Conservation (phyloP, 2,329 filamentous ascomycete species). For the Coniochaeta prunicola region DNA sequence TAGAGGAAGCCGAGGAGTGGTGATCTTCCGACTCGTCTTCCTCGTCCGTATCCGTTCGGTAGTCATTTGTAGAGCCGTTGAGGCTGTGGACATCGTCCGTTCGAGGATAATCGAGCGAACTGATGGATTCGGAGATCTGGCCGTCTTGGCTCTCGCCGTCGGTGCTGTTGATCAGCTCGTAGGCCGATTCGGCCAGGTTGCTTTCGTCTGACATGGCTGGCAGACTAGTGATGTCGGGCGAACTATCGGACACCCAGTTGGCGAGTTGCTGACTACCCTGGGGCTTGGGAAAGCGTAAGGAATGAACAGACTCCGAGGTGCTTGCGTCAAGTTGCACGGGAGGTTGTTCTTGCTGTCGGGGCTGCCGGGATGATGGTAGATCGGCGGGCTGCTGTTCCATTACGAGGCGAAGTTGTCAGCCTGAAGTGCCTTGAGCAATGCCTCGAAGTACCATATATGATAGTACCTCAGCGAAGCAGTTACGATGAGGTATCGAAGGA, state of each 20-base stretch:
- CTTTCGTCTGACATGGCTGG: conserved; percentile 34
- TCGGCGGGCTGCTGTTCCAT: conserved; percentile 40
- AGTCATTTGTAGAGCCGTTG: conserved; percentile 36
- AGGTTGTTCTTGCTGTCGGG: background rate
- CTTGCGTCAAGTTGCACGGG: conserved; percentile 1
- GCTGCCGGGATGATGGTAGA: background rate
- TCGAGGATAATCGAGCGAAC: conserved; percentile 40
- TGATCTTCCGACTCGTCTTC: conserved; percentile 24
- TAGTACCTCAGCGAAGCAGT: background rate
- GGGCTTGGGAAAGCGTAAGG: conserved; percentile 49
- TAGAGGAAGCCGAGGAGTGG: conserved; percentile 26
- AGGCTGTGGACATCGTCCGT: conserved; percentile 46
- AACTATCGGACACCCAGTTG: conserved; percentile 52
- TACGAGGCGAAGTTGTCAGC: conserved; percentile 32
- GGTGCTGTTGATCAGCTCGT: conserved; percentile 46
- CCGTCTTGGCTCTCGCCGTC: conserved; percentile 46
- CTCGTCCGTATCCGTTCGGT: conserved; percentile 27
- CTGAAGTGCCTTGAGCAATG: conserved; percentile 25
- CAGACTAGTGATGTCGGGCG: conserved; percentile 48
- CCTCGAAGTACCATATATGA: conserved; percentile 18
- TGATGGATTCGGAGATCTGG: conserved; percentile 39
- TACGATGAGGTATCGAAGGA: background rate
- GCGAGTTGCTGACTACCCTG: conserved; percentile 48
- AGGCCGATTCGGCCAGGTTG: conserved; percentile 48
- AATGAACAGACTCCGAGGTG: conserved; percentile 36